These are phyloP conservation scores for Mycena belliarum DNA, from an alignment of 768 basidiomycete species.

Conservation along the genomic window DNA sequence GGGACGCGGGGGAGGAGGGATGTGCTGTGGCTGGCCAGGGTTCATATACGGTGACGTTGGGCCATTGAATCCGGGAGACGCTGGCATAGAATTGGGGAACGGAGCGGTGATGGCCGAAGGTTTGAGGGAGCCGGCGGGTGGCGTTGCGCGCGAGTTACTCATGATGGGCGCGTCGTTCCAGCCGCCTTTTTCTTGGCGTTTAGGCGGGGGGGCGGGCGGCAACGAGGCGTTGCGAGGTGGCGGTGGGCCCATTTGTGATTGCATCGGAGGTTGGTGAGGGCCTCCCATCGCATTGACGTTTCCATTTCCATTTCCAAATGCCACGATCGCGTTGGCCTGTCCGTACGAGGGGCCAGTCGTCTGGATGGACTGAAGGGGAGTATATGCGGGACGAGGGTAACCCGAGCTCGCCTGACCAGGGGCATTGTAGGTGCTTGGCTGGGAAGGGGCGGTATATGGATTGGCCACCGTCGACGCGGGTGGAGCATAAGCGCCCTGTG, in stretches of 20 bases:
- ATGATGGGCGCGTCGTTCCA: conserved; percentile 87
- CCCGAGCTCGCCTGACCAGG: conserved; percentile 6
- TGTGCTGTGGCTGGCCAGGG: conserved; percentile 44
- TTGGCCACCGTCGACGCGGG: background rate
- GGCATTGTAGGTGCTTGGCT: conserved; percentile 5
- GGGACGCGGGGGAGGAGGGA: conserved; percentile 67
- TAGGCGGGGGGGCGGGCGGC: conserved; percentile 49
- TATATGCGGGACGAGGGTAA: conserved; percentile 4
- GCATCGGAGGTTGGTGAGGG: conserved; percentile 29
- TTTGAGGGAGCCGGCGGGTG: conserved; percentile 49
- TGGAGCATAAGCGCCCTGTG: conserved; percentile 36
- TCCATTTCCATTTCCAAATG: conserved; percentile 13
- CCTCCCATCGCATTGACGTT: conserved; percentile 3
- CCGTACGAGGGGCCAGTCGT: conserved; percentile 19
- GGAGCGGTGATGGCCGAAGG: conserved; percentile 81
- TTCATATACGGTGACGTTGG: conserved; percentile 48
- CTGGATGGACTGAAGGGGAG: conserved; percentile 21
- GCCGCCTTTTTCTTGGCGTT: conserved; percentile 64
- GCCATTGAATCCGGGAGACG: conserved; percentile 45
- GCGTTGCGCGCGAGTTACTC: conserved; percentile 48
- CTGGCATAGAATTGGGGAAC: conserved; percentile 67
- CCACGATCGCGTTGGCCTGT: background rate
- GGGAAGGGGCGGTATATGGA: background rate
- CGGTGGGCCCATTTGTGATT: conserved; percentile 42
- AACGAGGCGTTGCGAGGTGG: conserved; percentile 40